Evolutionary conservation across 768 basidiomycete genomes (phyloP), one percentile per base, ranked within the genome.

Genomic region (Strobilomyces echinocephalus): DNA sequence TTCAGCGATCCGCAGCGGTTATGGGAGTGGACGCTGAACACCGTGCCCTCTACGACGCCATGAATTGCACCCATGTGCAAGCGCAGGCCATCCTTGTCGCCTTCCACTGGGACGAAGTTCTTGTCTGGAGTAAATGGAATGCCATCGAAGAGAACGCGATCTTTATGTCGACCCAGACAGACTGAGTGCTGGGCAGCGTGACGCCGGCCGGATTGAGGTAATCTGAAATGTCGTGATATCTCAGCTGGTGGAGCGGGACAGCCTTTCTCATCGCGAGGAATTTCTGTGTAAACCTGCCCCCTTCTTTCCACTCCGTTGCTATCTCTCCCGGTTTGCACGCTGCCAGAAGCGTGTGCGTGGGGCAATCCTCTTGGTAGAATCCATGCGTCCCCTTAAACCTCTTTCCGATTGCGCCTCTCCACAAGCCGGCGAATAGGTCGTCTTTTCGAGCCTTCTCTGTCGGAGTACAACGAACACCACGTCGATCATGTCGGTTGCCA

Each of bases 1-100:
- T 87, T 87, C 45, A 72, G 67, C 8, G 84, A 84, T 20, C 78
- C 78, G n/a, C 70, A 70, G 55, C 74, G 74, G 64, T 87, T 85
- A 64, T 87, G 84, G 20, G 74, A 69, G 62, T 87, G 84, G 20
- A 87, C 43, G 38, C 76, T 77, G 55, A 88, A 75, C 56, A 84
- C 81, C 9, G 77, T 83, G 44, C 84, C 85, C 54, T 78, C 76
- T n/a, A 77, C 74, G 18, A 87, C 71, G 2, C 85, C 85, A 54
- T 86, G 83, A 5, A 82, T 77, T 1, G 78, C 74, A 12, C 86
- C 86, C 35, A 79, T 76, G 33, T 78, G 77, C 31, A 87, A 66
- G 54, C 77, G 77, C 42, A 85, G 59, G 38, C 65, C 61, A 20
- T 74, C 71, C 31, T 69, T 68, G 44, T 76, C 67, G 16, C 73